Conservation (phyloP, 345 rosid species). For the Corymbia maculata region DNA sequence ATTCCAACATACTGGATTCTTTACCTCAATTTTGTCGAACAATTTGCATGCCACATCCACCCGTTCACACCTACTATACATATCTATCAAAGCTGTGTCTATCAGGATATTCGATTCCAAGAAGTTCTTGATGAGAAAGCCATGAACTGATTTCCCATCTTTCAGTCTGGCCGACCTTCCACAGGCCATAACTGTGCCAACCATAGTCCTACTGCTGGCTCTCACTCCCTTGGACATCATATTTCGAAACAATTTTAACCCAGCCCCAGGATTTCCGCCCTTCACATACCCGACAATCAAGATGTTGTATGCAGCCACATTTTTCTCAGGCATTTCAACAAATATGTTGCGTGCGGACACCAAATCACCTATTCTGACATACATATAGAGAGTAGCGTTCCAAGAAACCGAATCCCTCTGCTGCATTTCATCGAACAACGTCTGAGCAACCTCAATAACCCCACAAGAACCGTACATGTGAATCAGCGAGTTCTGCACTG, state of each 20-base stretch:
- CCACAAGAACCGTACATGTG: slow-evolving; percentile 36
- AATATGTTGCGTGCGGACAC: slow-evolving; percentile 36
- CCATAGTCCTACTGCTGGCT: slow-evolving; percentile 34
- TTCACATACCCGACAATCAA: slow-evolving; percentile 45
- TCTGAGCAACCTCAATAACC: slow-evolving; percentile 18
- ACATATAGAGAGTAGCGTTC: slow-evolving; percentile 29
- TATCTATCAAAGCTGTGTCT: slow-evolving; percentile 43
- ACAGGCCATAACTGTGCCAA: slow-evolving; percentile 38
- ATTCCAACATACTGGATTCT: slow-evolving; percentile 58
- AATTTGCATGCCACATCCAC: slow-evolving; percentile 40
- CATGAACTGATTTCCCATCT: slow-evolving; percentile 74
- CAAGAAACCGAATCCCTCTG: slow-evolving; percentile 41
- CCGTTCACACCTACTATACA: slow-evolving; percentile 55
- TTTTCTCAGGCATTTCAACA: slow-evolving; percentile 34
- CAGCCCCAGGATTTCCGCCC: slow-evolving; percentile 42
- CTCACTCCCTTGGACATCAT: slow-evolving; percentile 30
- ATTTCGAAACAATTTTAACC: slow-evolving; percentile 47
- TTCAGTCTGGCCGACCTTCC: slow-evolving; percentile 51
- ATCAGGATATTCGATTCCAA: slow-evolving; percentile 15
- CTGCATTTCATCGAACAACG: slow-evolving; percentile 43
- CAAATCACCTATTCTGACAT: slow-evolving; percentile 16
- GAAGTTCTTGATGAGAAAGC: slow-evolving; percentile 22
- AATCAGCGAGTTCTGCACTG: slow-evolving; percentile 48
- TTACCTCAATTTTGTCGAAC: slow-evolving; percentile 26
- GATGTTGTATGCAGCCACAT: slow-evolving; percentile 48